Evolutionary conservation across 2,329 filamentous ascomycete genomes (phyloP).

Genomic region (Hymenoscyphus albidus): DNA sequence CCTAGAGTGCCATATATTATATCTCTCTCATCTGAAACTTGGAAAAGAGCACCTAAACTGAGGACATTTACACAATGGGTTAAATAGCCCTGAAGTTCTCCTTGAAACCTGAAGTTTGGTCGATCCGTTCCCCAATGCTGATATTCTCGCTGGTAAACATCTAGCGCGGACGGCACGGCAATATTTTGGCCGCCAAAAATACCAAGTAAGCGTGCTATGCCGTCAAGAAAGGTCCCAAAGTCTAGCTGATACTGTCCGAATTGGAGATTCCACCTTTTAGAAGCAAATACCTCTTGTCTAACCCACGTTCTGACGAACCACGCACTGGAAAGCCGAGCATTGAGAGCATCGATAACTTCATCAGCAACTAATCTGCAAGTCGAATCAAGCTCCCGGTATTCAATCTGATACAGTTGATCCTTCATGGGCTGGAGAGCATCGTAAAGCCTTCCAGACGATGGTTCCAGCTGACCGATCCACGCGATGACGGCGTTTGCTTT

Average conservation of each 20-base stretch:
- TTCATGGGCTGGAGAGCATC: neutral
- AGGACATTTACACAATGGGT: slow-evolving; percentile 6
- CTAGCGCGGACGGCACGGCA: neutral
- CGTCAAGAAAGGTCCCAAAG: neutral
- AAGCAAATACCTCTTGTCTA: slow-evolving; percentile 7
- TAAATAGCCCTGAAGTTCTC: neutral
- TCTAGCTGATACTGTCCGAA: neutral
- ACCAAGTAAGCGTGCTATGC: neutral
- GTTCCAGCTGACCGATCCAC: slow-evolving; percentile 30
- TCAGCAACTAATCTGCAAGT: neutral
- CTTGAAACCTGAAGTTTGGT: slow-evolving; percentile 3
- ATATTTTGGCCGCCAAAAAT: neutral
- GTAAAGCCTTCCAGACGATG: neutral
- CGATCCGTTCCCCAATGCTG: slow-evolving; percentile 9
- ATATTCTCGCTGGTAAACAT: slow-evolving; percentile 5
- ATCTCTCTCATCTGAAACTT: slow-evolving; percentile 9
- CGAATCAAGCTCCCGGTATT: neutral
- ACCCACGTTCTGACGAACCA: slow-evolving; percentile 11
- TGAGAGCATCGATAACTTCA: neutral
- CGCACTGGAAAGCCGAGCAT: neutral
- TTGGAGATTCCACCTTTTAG: slow-evolving; percentile 1
- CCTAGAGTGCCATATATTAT: slow-evolving; percentile 10
- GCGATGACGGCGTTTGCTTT: slow-evolving; percentile 25
- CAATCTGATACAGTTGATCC: neutral
- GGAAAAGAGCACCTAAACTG: slow-evolving; percentile 2